A percentile compares a stretch with the other conserved stretches of the same genome.
These are phyloP conservation scores for Rhizophlyctis rosea DNA, from an alignment of 192 early-diverging fungal genomes.

Conservation along the genomic window DNA sequence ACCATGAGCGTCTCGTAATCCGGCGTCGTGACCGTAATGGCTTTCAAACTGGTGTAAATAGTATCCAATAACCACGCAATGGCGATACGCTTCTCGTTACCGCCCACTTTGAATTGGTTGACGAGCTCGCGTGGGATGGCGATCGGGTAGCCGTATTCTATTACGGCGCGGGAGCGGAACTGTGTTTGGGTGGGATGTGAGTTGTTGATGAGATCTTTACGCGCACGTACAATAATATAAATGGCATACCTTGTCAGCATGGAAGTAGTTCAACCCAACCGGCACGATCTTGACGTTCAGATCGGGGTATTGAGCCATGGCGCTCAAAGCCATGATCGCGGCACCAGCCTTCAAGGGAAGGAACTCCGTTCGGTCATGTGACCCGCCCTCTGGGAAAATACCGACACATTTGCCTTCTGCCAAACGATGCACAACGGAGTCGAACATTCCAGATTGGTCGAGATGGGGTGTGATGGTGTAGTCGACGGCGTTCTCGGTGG, in stretches of 20 bases:
- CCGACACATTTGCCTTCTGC: conserved; percentile 77
- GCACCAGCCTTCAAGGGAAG: conserved; percentile 86
- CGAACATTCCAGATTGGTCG: conserved; percentile 86
- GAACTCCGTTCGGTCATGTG: conserved; percentile 95
- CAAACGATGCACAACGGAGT: conserved; percentile 75
- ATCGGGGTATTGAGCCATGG: conserved; percentile 79
- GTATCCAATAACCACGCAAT: conserved; percentile 74
- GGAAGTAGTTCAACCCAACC: conserved; percentile 91
- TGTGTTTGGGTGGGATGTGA: conserved; percentile 32
- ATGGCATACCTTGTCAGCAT: conserved; percentile 57
- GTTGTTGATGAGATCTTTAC: background rate
- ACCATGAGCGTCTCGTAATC: conserved; percentile 94
- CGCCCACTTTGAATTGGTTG: conserved; percentile 79
- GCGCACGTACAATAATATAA: background rate
- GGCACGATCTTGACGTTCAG: conserved; percentile 93
- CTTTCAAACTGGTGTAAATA: conserved; percentile 75
- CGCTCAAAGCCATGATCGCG: conserved; percentile 67
- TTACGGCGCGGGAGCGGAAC: conserved; percentile 95
- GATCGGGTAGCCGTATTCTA: conserved; percentile 94
- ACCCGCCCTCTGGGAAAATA: conserved; percentile 98
- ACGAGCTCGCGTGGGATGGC: conserved; percentile 74
- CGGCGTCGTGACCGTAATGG: conserved; percentile 88
- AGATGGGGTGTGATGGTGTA: conserved; percentile 68
- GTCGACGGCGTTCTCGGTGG: conserved; percentile 28
- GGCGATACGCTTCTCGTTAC: conserved; percentile 77